Conservation (phyloP, 2,329 filamentous ascomycete species). For the Trichothecium roseum region DNA sequence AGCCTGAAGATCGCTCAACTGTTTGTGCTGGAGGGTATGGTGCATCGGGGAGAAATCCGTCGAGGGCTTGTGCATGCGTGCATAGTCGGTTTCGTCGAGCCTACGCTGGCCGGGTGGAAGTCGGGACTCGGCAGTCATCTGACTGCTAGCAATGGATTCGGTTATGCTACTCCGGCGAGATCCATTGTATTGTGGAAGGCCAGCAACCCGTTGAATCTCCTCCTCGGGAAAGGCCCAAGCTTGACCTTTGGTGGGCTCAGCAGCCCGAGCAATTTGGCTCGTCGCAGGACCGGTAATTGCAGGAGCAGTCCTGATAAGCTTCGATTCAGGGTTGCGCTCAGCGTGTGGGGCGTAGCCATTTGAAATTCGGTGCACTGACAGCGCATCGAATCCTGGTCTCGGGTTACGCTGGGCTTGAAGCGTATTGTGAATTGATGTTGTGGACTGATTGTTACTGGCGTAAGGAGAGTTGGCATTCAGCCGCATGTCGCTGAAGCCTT, state of each 20-base stretch:
- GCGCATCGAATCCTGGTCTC: slow-evolving; percentile 37
- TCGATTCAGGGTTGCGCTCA: slow-evolving; percentile 46
- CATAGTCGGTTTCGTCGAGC: slow-evolving; percentile 56
- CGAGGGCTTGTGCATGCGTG: slow-evolving; percentile 38
- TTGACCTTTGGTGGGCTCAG: slow-evolving; percentile 71
- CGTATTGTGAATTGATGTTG: slow-evolving; percentile 62
- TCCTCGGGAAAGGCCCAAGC: slow-evolving; percentile 78
- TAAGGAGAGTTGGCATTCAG: slow-evolving; percentile 56
- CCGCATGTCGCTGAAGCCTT: slow-evolving; percentile 58
- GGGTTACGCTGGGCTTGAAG: slow-evolving; percentile 58
- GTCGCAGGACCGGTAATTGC: slow-evolving; percentile 64
- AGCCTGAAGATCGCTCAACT: slow-evolving; percentile 54
- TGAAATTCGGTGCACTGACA: slow-evolving; percentile 49
- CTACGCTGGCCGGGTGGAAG: slow-evolving; percentile 62
- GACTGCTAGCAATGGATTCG: slow-evolving; percentile 69
- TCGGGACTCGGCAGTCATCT: slow-evolving; percentile 65
- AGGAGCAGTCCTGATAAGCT: slow-evolving; percentile 56
- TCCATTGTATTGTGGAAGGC: slow-evolving; percentile 40
- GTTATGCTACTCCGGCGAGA: slow-evolving; percentile 68
- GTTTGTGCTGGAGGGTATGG: slow-evolving; percentile 66
- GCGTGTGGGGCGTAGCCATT: slow-evolving; percentile 54
- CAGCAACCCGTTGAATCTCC: slow-evolving; percentile 35
- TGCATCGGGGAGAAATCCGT: slow-evolving; percentile 26
- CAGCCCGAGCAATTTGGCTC: slow-evolving; percentile 56
- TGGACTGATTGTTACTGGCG: slow-evolving; percentile 66